Evolutionary conservation across 2,329 filamentous ascomycete species (phyloP).

Genomic region (Meredithiella fracta): DNA sequence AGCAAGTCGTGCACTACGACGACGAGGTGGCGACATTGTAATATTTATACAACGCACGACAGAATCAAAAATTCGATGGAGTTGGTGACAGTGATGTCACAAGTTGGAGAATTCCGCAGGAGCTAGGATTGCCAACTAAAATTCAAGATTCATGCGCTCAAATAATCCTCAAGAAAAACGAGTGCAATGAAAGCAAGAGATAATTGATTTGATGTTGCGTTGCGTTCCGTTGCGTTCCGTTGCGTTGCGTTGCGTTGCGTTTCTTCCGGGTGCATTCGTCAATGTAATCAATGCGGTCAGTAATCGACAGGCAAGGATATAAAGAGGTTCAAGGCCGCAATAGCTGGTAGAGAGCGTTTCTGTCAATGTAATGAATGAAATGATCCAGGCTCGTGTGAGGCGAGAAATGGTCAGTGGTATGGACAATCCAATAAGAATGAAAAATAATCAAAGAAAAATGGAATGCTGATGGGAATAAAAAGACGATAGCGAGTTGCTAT

Average conservation of each 20-base stretch:
- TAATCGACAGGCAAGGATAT: neutral
- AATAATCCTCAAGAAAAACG: neutral
- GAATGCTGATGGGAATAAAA: too few species aligned
- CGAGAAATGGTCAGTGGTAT: neutral
- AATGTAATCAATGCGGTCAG: neutral
- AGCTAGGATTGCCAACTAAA: conserved; percentile 2
- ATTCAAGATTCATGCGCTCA: neutral
- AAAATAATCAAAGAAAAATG: too few species aligned
- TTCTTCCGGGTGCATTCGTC: neutral
- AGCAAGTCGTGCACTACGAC: conserved; percentile 30
- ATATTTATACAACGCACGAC: conserved; percentile 10
- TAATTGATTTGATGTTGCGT: too few species aligned
- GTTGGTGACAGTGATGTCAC: neutral
- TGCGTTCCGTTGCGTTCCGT: too few species aligned
- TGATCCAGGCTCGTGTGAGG: neutral
- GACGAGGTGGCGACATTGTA: conserved; percentile 27
- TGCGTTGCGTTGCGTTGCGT: too few species aligned
- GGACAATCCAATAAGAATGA: too few species aligned
- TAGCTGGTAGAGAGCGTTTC: neutral
- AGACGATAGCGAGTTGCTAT: too few species aligned
- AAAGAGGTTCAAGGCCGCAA: neutral
- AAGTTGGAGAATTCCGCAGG: neutral
- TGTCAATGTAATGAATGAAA: neutral
- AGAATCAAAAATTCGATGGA: neutral
- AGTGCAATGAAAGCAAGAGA: neutral